phyloP scores from a whole-genome alignment of 1,284 basidiomycete species.

The Schizophyllum commune region DNA sequence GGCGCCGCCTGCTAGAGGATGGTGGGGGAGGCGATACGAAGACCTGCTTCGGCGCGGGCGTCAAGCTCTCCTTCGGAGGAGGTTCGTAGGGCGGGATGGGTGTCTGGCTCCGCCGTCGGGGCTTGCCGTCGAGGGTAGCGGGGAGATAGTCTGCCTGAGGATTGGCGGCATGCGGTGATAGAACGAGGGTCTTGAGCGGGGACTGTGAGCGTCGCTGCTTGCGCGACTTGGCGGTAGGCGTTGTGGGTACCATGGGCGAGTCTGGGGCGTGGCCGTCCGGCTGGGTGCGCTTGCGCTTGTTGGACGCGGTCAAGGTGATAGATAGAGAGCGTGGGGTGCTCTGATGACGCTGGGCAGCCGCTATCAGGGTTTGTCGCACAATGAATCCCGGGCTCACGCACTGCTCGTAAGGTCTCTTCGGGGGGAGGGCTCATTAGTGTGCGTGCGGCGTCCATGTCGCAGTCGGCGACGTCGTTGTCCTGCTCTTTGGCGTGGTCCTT shows the following conservation, averaged over 20 bases:
- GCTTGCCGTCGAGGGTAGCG: constrained; percentile 18
- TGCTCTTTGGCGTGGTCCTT: background rate
- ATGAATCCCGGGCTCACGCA: constrained; percentile 4
- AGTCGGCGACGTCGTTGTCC: constrained; percentile 4
- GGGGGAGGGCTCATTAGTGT: constrained; percentile 33
- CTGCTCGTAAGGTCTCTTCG: constrained; percentile 27
- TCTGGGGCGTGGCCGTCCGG: constrained; percentile 4
- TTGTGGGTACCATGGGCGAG: constrained; percentile 18
- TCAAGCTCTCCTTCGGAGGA: constrained; percentile 50
- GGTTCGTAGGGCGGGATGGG: constrained; percentile 42
- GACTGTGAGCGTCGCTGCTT: constrained; percentile 37
- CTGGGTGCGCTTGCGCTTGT: constrained; percentile 27
- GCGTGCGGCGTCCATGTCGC: constrained; percentile 15
- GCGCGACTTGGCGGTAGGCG: constrained; percentile 54
- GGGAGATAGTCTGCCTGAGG: constrained; percentile 45
- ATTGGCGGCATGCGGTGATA: constrained; percentile 35
- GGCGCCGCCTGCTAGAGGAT: constrained; percentile 10
- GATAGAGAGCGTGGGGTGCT: constrained; percentile 8
- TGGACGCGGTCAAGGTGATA: constrained; percentile 14
- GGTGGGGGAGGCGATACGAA: constrained; percentile 17
- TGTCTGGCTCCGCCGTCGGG: constrained; percentile 25
- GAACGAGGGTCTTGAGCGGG: constrained; percentile 16
- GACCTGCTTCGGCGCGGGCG: constrained; percentile 56
- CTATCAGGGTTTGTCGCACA: constrained; percentile 1
- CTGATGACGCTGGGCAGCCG: constrained; percentile 2